Percentiles rank a stretch among this genome's conserved stretches.
Evolutionary conservation across 257 asterid species (phyloP).

Genomic region (Euphrasia confusa): DNA sequence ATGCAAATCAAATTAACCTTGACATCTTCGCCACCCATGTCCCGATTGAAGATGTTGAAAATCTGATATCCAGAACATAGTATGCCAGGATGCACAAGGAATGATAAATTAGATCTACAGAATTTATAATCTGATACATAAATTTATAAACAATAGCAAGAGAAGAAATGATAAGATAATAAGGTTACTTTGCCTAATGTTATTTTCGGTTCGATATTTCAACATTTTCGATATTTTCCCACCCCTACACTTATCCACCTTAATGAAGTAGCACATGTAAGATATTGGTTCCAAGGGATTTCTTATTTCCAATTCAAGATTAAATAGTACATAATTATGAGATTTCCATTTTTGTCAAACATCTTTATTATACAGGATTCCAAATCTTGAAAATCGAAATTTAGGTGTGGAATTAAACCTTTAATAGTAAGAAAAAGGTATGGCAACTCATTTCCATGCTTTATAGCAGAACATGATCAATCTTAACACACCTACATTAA

Average conservation of each 20-base stretch:
- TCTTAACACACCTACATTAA: background rate
- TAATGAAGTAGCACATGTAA: background rate
- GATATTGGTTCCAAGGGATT: background rate
- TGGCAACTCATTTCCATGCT: constrained; percentile 10
- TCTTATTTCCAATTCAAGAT: constrained; percentile 1
- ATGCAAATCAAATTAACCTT: constrained; percentile 46
- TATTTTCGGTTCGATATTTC: background rate
- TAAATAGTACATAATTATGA: background rate
- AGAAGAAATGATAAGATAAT: constrained; percentile 7
- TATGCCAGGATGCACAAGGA: constrained; percentile 24
- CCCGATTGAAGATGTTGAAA: constrained; percentile 48
- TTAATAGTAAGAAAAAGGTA: constrained; percentile 5
- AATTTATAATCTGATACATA: constrained; percentile 17
- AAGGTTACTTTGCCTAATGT: constrained; percentile 12
- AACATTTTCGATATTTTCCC: too few species aligned
- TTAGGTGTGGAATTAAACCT: background rate
- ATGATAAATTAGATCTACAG: constrained; percentile 24
- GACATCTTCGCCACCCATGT: constrained; percentile 74
- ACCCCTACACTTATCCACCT: background rate
- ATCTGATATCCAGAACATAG: constrained; percentile 45
- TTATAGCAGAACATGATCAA: constrained; percentile 1
- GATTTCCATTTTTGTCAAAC: constrained; percentile 1
- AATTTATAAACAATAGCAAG: constrained; percentile 17
- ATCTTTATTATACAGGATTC: background rate
- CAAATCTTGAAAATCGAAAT: background rate